phyloP scores from a whole-genome alignment of 306 rosid species.

The Dryas drummondii region DNA sequence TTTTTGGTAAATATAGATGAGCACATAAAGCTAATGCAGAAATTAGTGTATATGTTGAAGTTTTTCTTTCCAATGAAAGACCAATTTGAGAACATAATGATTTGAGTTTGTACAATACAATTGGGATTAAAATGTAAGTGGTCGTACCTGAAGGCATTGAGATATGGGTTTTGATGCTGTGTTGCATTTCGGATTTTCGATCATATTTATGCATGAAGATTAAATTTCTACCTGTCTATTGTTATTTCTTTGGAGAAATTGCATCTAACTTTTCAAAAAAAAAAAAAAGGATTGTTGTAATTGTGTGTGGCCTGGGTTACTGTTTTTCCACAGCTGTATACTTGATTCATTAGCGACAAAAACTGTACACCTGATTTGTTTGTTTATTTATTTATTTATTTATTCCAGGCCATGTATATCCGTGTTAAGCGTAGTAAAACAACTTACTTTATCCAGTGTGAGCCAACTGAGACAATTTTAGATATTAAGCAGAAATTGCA shows the following conservation, averaged over 20 bases:
- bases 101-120: neutral
- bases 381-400: neutral
- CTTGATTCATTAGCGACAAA: neutral
- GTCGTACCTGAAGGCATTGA: neutral
- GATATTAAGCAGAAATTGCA: constrained; percentile 79
- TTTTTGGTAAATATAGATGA: neutral
- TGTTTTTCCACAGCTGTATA: no score
- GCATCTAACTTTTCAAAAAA: neutral
- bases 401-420: constrained; percentile 72
- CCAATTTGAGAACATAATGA: neutral
- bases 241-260: neutral
- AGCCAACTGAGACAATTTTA: constrained; percentile 75
- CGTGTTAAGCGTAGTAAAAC: constrained; percentile 81
- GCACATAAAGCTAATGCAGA: neutral
- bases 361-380: neutral
- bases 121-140: neutral
- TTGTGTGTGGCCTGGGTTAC: no score
- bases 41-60: neutral
- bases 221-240: neutral
- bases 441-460: constrained; percentile 88
- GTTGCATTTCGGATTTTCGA: neutral
- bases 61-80: neutral
- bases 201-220: neutral
- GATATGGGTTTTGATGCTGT: neutral
- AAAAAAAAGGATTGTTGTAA: no score